Percentiles rank a stretch among this genome's conserved stretches.
phyloP scores from a whole-genome alignment of 2,329 filamentous ascomycete species.

The Aspergillaceae sp. region DNA sequence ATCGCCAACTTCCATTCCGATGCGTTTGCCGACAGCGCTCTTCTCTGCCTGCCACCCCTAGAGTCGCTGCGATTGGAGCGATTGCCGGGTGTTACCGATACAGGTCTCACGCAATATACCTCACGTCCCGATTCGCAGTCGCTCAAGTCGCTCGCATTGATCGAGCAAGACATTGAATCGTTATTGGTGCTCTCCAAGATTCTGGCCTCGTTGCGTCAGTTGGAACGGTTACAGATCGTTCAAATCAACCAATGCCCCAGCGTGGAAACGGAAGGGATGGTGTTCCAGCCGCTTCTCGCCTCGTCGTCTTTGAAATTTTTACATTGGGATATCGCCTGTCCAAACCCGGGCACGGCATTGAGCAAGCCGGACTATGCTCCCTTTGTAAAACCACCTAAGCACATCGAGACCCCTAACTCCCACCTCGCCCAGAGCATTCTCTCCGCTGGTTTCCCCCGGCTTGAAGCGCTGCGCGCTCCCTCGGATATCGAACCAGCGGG shows the following conservation, averaged over 20 bases:
- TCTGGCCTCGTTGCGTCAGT: conserved; percentile 37
- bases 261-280: conserved; percentile 33
- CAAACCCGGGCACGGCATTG: conserved; percentile 28
- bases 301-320: conserved; percentile 44
- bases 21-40: conserved; percentile 48
- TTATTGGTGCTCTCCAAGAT: conserved; percentile 46
- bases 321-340: conserved; percentile 48
- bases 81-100: conserved; percentile 48
- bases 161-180: conserved; percentile 47
- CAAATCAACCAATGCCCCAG: conserved; percentile 43
- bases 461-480: conserved; percentile 35
- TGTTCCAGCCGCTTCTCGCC: conserved; percentile 42
- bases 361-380: conserved; percentile 30
- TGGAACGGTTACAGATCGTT: conserved; percentile 45
- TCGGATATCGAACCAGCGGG: conserved; percentile 38
- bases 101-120: conserved; percentile 45
- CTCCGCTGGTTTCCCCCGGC: conserved; percentile 33
- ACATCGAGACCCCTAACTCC: conserved; percentile 31
- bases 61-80: conserved; percentile 48
- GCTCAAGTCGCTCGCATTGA: conserved; percentile 42
- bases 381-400: conserved; percentile 26
- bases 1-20: conserved; percentile 46
- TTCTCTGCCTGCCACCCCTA: conserved; percentile 46
- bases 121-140: conserved; percentile 38
- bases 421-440: conserved; percentile 39